Evolutionary conservation across 306 rosid species (phyloP).

Genomic region (Sicyos baderoa): DNA sequence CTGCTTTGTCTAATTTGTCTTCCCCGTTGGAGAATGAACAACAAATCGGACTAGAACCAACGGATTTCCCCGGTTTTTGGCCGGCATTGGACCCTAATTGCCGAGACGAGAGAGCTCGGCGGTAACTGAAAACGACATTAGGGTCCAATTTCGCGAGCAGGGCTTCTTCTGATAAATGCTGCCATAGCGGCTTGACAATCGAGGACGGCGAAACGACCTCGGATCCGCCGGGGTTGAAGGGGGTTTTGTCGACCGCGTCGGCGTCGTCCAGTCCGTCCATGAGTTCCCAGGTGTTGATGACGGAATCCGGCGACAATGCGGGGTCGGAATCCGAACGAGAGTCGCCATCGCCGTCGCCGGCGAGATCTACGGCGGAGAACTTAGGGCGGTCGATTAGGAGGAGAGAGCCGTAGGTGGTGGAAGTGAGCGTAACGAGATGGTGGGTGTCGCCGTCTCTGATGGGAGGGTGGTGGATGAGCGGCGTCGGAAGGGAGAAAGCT

Average conservation of each 20-base stretch:
- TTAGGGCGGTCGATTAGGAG: constrained; percentile 36
- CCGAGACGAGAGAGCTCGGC: constrained; percentile 63
- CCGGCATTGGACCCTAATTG: constrained; percentile 28
- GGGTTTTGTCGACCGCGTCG: constrained; percentile 26
- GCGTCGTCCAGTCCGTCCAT: constrained; percentile 50
- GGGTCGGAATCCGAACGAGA: constrained; percentile 25
- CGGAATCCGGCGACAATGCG: constrained; percentile 71
- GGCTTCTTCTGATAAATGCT: constrained; percentile 73
- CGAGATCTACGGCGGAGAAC: constrained; percentile 18
- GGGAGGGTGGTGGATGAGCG: constrained; percentile 76
- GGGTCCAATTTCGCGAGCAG: constrained; percentile 66
- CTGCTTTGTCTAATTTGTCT: constrained; percentile 43
- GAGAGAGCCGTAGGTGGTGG: constrained; percentile 82
- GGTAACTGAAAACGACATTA: constrained; percentile 56
- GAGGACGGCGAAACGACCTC: constrained; percentile 18
- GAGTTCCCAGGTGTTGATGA: constrained; percentile 90
- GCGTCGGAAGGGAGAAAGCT: constrained; percentile 50
- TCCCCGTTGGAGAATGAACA: constrained; percentile 24
- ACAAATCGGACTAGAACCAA: constrained; percentile 45
- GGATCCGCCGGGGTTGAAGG: constrained; percentile 27
- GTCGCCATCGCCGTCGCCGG: constrained; percentile 10
- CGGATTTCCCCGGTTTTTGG: constrained; percentile 32
- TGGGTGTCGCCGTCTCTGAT: constrained; percentile 67
- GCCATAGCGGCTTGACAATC: constrained; percentile 64
- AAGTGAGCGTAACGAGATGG: constrained; percentile 81